Evolutionary conservation across 495 filamentous ascomycete species (phyloP).

Genomic region (Neurospora pannonica): DNA sequence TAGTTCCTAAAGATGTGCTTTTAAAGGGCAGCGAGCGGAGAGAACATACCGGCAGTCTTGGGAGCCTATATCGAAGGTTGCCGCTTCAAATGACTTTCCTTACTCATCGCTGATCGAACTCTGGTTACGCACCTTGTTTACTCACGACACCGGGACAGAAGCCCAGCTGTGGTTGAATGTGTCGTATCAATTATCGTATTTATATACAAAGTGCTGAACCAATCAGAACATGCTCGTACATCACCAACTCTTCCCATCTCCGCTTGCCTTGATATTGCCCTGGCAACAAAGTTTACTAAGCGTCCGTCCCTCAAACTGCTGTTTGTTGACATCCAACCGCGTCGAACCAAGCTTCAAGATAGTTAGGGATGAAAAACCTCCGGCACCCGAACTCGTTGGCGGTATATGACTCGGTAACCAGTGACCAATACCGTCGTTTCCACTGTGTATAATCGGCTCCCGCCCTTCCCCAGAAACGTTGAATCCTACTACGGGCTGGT

Average conservation of each 20-base stretch:
- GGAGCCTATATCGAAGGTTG: not conserved
- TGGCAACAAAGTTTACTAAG: not conserved
- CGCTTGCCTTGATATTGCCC: not conserved
- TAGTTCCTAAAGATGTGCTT: not conserved
- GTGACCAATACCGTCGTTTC: not conserved
- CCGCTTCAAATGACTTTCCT: not conserved
- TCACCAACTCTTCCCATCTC: not conserved
- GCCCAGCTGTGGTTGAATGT: not conserved
- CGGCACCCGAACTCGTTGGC: not conserved
- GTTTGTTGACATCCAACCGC: not conserved
- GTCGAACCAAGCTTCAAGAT: not conserved
- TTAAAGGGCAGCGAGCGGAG: not conserved
- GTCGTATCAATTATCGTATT: not conserved
- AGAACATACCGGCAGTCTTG: not conserved
- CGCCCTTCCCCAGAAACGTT: not conserved
- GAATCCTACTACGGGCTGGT: slow-evolving; percentile 28
- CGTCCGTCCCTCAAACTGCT: not conserved
- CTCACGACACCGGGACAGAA: not conserved
- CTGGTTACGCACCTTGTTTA: not conserved
- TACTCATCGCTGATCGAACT: not conserved
- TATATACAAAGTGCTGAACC: not conserved
- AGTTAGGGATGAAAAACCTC: not conserved
- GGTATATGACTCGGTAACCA: not conserved
- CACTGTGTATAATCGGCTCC: not conserved
- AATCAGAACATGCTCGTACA: not conserved